phyloP scores from a whole-genome alignment of 2,329 filamentous ascomycete species.

The Epichloe typhina region DNA sequence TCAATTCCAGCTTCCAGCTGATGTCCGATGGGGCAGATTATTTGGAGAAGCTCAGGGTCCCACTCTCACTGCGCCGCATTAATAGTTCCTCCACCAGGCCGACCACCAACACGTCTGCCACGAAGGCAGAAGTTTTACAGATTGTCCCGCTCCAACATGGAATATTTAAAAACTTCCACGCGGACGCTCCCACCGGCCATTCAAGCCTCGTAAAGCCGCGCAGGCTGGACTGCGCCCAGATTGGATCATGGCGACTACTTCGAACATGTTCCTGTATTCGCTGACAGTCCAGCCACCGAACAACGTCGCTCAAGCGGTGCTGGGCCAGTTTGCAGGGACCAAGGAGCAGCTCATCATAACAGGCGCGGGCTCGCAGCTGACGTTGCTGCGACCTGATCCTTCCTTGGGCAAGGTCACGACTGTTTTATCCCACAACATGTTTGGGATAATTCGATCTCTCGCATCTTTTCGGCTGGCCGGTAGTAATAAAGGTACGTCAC shows the following conservation, averaged over 20 bases:
- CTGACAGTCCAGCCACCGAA: constrained; percentile 90
- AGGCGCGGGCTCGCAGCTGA: constrained; percentile 79
- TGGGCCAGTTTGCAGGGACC: constrained; percentile 90
- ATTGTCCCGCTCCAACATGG: constrained; percentile 10
- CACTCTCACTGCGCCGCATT: constrained; percentile 18
- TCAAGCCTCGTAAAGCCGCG: constrained; percentile 26
- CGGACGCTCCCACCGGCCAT: constrained; percentile 13
- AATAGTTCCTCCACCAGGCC: constrained; percentile 22
- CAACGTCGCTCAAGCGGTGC: constrained; percentile 76
- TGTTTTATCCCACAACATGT: constrained; percentile 82
- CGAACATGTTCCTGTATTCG: constrained; percentile 97
- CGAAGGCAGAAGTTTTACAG: constrained; percentile 19
- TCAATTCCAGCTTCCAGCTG: not conserved
- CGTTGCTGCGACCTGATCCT: constrained; percentile 75
- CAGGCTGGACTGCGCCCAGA: constrained; percentile 37
- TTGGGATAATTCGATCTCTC: constrained; percentile 85
- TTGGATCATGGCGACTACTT: constrained; percentile 82
- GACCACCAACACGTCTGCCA: constrained; percentile 5
- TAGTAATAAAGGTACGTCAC: constrained; percentile 70
- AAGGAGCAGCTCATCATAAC: constrained; percentile 97
- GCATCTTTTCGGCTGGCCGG: constrained; percentile 85
- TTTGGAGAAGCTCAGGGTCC: constrained; percentile 19
- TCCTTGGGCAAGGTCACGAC: constrained; percentile 76
- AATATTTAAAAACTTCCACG: constrained; percentile 5
- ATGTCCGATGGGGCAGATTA: not conserved